These are phyloP conservation scores for Hirsutella rhossiliensis DNA, from an alignment of 2,329 filamentous ascomycete species.

Conservation along the genomic window DNA sequence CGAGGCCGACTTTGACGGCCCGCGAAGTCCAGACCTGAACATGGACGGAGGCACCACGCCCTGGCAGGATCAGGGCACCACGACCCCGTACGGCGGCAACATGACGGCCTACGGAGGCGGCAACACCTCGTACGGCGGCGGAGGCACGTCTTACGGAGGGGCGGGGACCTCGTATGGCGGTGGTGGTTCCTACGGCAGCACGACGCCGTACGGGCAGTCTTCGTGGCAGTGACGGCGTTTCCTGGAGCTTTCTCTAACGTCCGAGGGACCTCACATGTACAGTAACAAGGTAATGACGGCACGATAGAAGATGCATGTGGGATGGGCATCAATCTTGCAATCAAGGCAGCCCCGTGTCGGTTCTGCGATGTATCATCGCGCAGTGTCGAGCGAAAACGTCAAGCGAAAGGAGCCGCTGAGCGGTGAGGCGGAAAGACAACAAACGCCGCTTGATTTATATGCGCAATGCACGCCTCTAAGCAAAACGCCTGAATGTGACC, in stretches of 20 bases:
- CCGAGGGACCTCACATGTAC: too few relatives aligned
- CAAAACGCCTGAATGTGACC: neutral
- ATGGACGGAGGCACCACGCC: slow-evolving; percentile 43
- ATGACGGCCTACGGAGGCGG: slow-evolving; percentile 52
- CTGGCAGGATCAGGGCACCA: slow-evolving; percentile 54
- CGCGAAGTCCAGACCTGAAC: slow-evolving; percentile 52
- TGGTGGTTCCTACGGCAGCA: slow-evolving; percentile 28
- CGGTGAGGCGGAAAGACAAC: neutral
- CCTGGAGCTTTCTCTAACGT: too few relatives aligned
- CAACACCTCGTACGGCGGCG: slow-evolving; percentile 55
- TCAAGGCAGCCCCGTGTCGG: too few relatives aligned
- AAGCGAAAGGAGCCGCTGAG: too few relatives aligned
- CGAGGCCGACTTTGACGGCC: slow-evolving; percentile 49
- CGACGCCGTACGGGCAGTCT: slow-evolving; percentile 33
- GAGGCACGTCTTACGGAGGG: slow-evolving; percentile 32
- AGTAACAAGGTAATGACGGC: too few relatives aligned
- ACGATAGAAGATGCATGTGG: too few relatives aligned
- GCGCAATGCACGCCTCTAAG: neutral
- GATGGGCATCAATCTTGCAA: too few relatives aligned
- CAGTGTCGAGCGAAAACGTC: too few relatives aligned
- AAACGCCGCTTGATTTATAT: neutral
- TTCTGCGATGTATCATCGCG: too few relatives aligned
- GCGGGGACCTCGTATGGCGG: slow-evolving; percentile 51
- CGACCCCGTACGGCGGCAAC: slow-evolving; percentile 51
- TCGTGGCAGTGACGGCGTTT: slow-evolving; percentile 34